Evolutionary conservation across 805 yeast species (phyloP).

Genomic region (Kodamaea lidongshanica): DNA sequence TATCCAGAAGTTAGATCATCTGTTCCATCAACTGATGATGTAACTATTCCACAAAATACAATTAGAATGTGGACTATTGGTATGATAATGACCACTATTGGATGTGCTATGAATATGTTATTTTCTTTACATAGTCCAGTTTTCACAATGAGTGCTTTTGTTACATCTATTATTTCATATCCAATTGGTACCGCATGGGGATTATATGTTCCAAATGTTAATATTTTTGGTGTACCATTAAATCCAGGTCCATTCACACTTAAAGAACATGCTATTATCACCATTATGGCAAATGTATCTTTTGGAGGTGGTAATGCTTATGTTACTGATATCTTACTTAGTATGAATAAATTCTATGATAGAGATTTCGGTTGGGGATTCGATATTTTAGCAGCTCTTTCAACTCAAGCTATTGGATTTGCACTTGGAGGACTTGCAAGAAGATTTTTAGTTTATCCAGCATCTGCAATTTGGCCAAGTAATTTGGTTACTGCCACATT

Average conservation of each 20-base stretch:
- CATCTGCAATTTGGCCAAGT: constrained; percentile 68
- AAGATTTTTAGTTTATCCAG: constrained; percentile 55
- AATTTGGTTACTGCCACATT: constrained; percentile 56
- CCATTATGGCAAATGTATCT: constrained; percentile 46
- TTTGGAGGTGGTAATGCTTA: constrained; percentile 44
- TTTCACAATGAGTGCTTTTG: constrained; percentile 44
- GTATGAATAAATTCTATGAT: constrained; percentile 45
- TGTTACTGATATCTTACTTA: constrained; percentile 50
- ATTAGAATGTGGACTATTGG: constrained; percentile 52
- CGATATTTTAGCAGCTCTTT: constrained; percentile 43
- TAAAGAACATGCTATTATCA: constrained; percentile 56
- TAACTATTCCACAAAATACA: constrained; percentile 43
- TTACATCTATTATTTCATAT: constrained; percentile 54
- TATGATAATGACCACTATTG: constrained; percentile 45
- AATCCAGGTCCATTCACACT: constrained; percentile 60
- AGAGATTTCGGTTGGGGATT: constrained; percentile 48
- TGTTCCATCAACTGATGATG: constrained; percentile 49
- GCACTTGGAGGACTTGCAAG: constrained; percentile 61
- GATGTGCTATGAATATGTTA: constrained; percentile 54
- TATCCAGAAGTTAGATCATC: constrained; percentile 65
- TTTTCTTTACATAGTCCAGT: constrained; percentile 54
- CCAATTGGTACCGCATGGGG: constrained; percentile 54
- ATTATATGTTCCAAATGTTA: constrained; percentile 28
- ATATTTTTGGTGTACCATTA: constrained; percentile 28
- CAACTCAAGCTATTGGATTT: constrained; percentile 62